Evolutionary conservation across 345 rosid genomes (phyloP).

Genomic region (Rhizophora apiculata): DNA sequence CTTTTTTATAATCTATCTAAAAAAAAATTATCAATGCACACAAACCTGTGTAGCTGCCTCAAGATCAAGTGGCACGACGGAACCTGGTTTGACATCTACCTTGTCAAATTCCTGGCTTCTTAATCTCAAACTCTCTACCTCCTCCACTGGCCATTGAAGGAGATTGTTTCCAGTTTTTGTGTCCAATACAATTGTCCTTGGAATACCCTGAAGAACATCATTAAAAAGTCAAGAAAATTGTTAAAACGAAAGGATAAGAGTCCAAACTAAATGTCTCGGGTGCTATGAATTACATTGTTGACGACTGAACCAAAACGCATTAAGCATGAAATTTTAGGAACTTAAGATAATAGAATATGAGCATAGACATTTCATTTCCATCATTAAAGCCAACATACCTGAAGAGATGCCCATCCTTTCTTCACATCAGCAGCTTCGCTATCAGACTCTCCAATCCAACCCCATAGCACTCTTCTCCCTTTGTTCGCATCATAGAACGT

Average conservation of each 20-base stretch:
- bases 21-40: neutral
- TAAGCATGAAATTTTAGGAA: no score
- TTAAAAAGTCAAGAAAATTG: neutral
- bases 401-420: slow-evolving; percentile 80
- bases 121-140: slow-evolving; percentile 62
- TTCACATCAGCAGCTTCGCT: slow-evolving; percentile 52
- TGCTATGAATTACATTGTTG: no score
- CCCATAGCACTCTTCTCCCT: slow-evolving; percentile 58
- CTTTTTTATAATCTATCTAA: no score
- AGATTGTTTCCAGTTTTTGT: slow-evolving; percentile 54
- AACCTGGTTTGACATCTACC: slow-evolving; percentile 49
- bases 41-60: slow-evolving; percentile 70
- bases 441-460: slow-evolving; percentile 72
- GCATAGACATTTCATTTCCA: no score
- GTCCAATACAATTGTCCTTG: slow-evolving; percentile 68
- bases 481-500: slow-evolving; percentile 56
- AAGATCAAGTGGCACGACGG: slow-evolving; percentile 53
- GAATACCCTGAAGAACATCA: slow-evolving; percentile 49
- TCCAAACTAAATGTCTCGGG: no score
- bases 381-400: slow-evolving; percentile 29
- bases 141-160: slow-evolving; percentile 85
- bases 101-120: slow-evolving; percentile 42
- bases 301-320: no score
- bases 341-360: no score
- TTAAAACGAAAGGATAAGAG: neutral